Evolutionary conservation across 768 basidiomycete genomes (phyloP).

Genomic region (Lentinus tigrinus): DNA sequence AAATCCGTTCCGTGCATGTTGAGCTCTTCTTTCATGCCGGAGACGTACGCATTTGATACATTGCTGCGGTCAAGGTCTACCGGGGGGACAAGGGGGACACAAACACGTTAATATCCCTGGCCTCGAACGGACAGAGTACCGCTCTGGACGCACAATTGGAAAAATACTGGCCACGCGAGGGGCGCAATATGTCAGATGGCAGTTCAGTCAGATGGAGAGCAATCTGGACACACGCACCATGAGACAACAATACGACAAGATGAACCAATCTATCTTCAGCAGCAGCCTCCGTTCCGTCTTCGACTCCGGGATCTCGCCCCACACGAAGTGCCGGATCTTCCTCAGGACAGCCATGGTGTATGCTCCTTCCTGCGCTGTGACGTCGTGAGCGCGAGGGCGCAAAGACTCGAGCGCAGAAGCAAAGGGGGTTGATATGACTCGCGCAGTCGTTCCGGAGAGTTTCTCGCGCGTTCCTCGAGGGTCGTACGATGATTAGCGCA

Average conservation of each 20-base stretch:
- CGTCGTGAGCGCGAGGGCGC: neutral
- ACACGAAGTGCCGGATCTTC: constrained; percentile 31
- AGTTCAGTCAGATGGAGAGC: constrained; percentile 11
- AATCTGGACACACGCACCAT: constrained; percentile 44
- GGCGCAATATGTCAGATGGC: neutral
- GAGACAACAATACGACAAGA: constrained; percentile 68
- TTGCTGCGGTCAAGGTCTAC: constrained; percentile 69
- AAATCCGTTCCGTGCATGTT: constrained; percentile 62
- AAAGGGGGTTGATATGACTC: neutral
- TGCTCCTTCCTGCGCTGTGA: too few species aligned
- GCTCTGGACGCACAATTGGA: constrained; percentile 50
- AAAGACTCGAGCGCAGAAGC: neutral
- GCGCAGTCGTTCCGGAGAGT: neutral
- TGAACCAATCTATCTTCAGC: constrained; percentile 63
- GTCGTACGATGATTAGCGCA: constrained; percentile 1
- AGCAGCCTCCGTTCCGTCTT: constrained; percentile 51
- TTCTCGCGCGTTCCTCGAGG: too few species aligned
- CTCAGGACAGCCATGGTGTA: constrained; percentile 7
- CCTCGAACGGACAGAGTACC: neutral
- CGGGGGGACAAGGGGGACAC: neutral
- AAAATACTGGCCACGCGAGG: constrained; percentile 54
- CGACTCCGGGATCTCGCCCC: constrained; percentile 38
- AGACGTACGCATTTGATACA: constrained; percentile 74
- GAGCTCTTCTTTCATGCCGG: constrained; percentile 74
- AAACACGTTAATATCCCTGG: neutral